Evolutionary conservation across 257 asterid species (phyloP).

Genomic region (Echites panduratus): DNA sequence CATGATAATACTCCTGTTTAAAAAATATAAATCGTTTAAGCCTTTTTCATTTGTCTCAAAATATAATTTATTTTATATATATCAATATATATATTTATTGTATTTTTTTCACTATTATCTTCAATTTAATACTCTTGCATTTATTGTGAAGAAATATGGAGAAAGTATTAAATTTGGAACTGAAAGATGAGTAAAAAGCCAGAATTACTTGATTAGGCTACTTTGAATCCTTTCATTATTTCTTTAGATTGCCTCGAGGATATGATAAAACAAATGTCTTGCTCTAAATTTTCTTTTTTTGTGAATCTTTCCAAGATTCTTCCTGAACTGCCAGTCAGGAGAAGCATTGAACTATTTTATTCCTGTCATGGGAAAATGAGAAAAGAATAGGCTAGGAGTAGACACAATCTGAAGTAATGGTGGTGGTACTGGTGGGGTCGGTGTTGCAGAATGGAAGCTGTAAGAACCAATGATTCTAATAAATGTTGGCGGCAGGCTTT

Average conservation of each 20-base stretch:
- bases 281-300: not conserved
- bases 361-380: not conserved
- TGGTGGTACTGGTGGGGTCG: not conserved
- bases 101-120: too few species aligned
- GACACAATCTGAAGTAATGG: not conserved
- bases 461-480: not conserved
- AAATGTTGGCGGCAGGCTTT: conserved; percentile 20
- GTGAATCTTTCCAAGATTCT: not conserved
- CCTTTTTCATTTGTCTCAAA: too few species aligned
- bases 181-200: not conserved
- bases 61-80: too few species aligned
- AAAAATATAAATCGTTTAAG: too few species aligned
- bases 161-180: not conserved
- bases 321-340: not conserved
- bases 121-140: too few species aligned
- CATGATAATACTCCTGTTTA: too few species aligned
- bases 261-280: not conserved
- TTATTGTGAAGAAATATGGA: too few species aligned
- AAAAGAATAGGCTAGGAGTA: not conserved
- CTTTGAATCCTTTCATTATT: not conserved
- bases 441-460: not conserved
- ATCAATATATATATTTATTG: too few species aligned
- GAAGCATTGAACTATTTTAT: not conserved
- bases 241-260: not conserved
- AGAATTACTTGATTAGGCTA: not conserved